A percentile compares a stretch with the other conserved stretches of the same genome.
Evolutionary conservation across 2,329 filamentous ascomycete genomes (phyloP).

Genomic region (Reticulascus tulasneorum): DNA sequence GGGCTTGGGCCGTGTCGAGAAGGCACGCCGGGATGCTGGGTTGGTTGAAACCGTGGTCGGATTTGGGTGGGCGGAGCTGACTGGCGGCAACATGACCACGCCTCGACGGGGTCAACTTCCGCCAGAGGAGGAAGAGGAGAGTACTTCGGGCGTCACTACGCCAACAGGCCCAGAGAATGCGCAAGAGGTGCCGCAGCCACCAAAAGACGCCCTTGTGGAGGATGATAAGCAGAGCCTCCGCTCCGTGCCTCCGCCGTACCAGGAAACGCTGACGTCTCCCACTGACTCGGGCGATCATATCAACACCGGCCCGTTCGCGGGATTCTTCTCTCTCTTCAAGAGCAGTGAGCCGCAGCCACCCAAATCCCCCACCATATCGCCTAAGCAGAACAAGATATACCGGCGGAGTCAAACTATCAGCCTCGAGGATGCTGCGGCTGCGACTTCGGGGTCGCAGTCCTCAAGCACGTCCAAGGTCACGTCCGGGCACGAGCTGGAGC

Average conservation of each 20-base stretch:
- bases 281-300: conserved; percentile 10
- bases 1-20: conserved; percentile 87
- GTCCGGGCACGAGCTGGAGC: conserved; percentile 44
- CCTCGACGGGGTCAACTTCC: conserved; percentile 41
- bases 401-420: conserved; percentile 72
- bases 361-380: conserved; percentile 45
- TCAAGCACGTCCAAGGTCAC: conserved; percentile 39
- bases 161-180: conserved; percentile 29
- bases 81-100: conserved; percentile 56
- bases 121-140: conserved; percentile 17
- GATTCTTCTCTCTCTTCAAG: conserved; percentile 72
- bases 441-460: conserved; percentile 24
- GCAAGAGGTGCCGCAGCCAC: conserved; percentile 66
- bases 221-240: conserved; percentile 60
- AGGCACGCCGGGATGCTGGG: conserved; percentile 86
- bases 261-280: conserved; percentile 20
- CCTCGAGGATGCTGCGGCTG: conserved; percentile 30
- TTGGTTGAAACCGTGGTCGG: conserved; percentile 88
- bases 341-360: conserved; percentile 44
- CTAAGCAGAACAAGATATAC: conserved; percentile 67
- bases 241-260: conserved; percentile 33
- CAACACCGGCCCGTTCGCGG: conserved; percentile 51
- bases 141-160: conserved; percentile 11
- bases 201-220: conserved; percentile 60
- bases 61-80: conserved; percentile 93